Base-by-base conservation (phyloP, 352 stramenopile genomes). In the Blastocystis sp. region DNA sequence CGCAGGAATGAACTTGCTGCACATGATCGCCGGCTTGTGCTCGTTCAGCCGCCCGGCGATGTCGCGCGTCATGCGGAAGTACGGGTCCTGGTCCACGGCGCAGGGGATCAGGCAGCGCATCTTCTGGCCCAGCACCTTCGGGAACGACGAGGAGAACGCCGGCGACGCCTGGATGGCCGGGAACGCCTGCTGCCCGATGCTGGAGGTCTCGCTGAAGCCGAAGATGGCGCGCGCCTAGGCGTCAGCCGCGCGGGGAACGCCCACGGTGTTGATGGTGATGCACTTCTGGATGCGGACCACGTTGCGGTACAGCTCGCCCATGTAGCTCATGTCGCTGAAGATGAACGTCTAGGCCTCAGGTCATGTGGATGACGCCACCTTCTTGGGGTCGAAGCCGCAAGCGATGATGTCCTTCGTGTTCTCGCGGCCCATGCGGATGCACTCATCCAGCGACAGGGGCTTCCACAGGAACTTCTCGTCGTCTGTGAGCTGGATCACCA, bases 391-490 rank as follows among this genome's bases (percentile, higher is more conserved):
- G 86, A 97, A 97, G 60, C 94, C 94, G 89, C 96, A 98, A 0
- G 97, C 97, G 89, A 99, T 98, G 90, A 99, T 99, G 91, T 99
- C 97, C 89, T 98, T 98, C 65, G 96, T 95, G 92, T 99, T 99
- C 90, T 99, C 96, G 86, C 94, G 95, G 70, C 96, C 98, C 90
- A 99, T 95, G 43, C 92, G 88, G 67, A 95, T 92, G 87, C 80
- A 89, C 48, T 95, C 88, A 66, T 95, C 90, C 48, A 97, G 87
- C 87, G 94, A 94, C 65, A 93, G 82, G 10, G 92, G 90, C 81
- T 99, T 99, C 92, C 98, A 99, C 10, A 99, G 90, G 89, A 99
- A 99, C 91, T 99, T 99, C 90, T 99, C 97, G 91, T 99, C 97
- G 90, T 99, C 97, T 2, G 97, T 99, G 76, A 99, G 95, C 92